A percentile compares a stretch with the other conserved stretches of the same genome.
These are phyloP conservation scores for Ophiocordyceps camponoti-rufipedis DNA, from an alignment of 2,329 filamentous ascomycete genomes.

Conservation along the genomic window DNA sequence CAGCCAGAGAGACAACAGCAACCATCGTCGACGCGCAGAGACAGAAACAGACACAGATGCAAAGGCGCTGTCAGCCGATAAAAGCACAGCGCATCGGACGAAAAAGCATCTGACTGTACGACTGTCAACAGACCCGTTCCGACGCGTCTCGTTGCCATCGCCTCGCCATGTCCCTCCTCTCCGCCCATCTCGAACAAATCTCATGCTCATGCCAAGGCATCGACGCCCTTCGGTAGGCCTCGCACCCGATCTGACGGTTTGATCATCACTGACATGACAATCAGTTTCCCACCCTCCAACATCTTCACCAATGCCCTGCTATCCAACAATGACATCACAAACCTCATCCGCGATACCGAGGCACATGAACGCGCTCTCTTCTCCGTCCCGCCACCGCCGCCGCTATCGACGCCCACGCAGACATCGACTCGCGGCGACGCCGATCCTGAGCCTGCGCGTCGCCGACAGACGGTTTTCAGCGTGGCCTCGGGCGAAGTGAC, in stretches of 20 bases:
- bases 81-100: too few relatives aligned
- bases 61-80: too few relatives aligned
- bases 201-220: constrained; percentile 59
- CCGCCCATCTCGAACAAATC: constrained; percentile 60
- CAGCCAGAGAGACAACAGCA: too few relatives aligned
- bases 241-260: too few relatives aligned
- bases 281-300: constrained; percentile 73
- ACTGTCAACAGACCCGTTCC: neutral
- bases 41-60: too few relatives aligned
- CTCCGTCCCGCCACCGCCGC: constrained; percentile 58
- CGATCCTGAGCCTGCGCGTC: constrained; percentile 15
- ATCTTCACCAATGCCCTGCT: constrained; percentile 92
- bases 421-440: constrained; percentile 7
- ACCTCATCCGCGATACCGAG: constrained; percentile 88
- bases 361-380: constrained; percentile 88
- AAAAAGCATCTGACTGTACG: too few relatives aligned
- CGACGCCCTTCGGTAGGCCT: constrained; percentile 46
- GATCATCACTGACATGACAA: neutral
- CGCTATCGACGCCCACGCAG: constrained; percentile 8
- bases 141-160: neutral
- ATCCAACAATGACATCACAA: constrained; percentile 77
- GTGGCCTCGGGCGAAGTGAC: constrained; percentile 45
- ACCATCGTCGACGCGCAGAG: too few relatives aligned
- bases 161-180: constrained; percentile 45
- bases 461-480: constrained; percentile 48